Percentiles rank a stretch among this genome's conserved stretches.
Conservation (phyloP, 177 flowering plant genomes). For the Telopea speciosissima region DNA sequence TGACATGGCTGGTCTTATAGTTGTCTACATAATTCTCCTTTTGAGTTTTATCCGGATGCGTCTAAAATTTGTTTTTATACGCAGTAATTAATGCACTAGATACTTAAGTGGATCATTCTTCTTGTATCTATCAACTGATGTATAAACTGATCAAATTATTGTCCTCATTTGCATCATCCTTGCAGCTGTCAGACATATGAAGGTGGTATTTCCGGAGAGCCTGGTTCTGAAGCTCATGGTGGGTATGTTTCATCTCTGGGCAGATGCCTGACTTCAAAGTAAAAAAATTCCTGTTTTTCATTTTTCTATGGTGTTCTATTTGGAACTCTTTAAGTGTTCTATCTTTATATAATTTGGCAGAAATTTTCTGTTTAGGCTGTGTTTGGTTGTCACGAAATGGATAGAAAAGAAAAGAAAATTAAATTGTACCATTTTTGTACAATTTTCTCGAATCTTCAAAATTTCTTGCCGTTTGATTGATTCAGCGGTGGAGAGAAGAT, state of each 20-base stretch:
- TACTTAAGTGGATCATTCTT: background rate
- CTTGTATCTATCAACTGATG: background rate
- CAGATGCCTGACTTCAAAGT: background rate
- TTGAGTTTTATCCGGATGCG: too few relatives aligned
- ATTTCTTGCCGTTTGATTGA: too few relatives aligned
- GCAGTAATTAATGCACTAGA: background rate
- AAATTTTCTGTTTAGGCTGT: too few relatives aligned
- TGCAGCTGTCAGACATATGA: constrained; percentile 96
- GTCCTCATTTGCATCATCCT: constrained; percentile 6
- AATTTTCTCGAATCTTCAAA: too few relatives aligned
- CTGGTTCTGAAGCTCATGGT: constrained; percentile 98
- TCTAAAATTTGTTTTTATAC: background rate
- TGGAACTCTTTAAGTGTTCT: too few relatives aligned
- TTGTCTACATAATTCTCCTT: background rate
- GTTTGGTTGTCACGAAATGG: too few relatives aligned
- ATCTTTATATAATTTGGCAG: too few relatives aligned
- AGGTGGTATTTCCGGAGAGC: constrained; percentile 96
- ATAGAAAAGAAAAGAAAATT: too few relatives aligned
- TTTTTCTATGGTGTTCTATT: background rate
- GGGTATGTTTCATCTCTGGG: constrained; percentile 59
- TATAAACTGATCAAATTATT: background rate
- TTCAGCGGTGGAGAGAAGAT: too few relatives aligned
- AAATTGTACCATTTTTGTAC: too few relatives aligned
- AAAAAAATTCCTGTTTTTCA: background rate
- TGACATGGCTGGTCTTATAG: background rate